Evolutionary conservation across 805 yeast species (phyloP).

Genomic region (Starmerella potacharoeniae): DNA sequence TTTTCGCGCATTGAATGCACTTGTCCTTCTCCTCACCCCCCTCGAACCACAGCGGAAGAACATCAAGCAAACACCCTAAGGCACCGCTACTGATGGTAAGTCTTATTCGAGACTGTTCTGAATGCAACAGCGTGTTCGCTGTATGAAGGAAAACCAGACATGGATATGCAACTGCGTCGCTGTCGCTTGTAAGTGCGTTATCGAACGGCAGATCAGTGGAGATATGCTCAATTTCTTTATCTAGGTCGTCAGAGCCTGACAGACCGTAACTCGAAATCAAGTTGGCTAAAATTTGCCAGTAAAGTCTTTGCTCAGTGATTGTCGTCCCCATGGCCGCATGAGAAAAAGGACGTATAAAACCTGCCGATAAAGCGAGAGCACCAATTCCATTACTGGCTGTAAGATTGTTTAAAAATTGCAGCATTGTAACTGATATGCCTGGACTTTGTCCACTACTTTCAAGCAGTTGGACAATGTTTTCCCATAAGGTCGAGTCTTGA

Average conservation of each 20-base stretch:
- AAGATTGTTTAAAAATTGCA: slow-evolving; percentile 7
- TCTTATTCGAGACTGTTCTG: background rate
- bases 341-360: background rate
- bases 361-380: background rate
- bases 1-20: background rate
- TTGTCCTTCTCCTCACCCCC: background rate
- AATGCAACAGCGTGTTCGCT: background rate
- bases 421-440: background rate
- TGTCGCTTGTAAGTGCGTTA: background rate
- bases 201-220: background rate
- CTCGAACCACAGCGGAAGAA: background rate
- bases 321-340: background rate
- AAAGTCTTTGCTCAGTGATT: background rate
- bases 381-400: background rate
- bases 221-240: background rate
- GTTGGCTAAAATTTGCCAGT: slow-evolving; percentile 14
- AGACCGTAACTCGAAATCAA: background rate
- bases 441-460: background rate
- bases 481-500: background rate
- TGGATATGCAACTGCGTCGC: background rate
- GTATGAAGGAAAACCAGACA: background rate
- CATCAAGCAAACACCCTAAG: background rate
- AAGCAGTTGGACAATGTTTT: background rate
- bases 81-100: background rate
- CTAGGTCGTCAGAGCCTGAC: background rate